Conservation (phyloP, 2,329 filamentous ascomycete genomes). For the Mycosphaerella arachidis region DNA sequence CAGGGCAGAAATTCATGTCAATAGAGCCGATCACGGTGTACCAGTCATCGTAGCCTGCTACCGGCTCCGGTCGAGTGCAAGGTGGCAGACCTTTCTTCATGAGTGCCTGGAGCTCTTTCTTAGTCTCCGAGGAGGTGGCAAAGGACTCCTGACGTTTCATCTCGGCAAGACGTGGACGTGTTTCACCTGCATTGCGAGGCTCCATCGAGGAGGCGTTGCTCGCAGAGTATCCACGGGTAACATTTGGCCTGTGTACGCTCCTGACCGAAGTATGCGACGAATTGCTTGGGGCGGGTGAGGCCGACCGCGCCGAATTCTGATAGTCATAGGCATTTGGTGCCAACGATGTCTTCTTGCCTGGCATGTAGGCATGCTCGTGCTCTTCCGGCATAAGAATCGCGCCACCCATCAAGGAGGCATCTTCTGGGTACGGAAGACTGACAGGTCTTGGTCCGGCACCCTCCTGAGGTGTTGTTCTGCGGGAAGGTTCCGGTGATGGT, state of each 20-base stretch:
- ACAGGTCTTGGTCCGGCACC: conserved; percentile 3
- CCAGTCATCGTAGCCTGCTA: conserved; percentile 69
- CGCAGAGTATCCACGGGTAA: conserved; percentile 3
- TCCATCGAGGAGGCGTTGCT: conserved; percentile 12
- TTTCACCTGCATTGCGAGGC: background rate
- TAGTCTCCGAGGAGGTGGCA: conserved; percentile 24
- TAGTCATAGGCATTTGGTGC: background rate
- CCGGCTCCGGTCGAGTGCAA: conserved; percentile 63
- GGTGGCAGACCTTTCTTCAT: conserved; percentile 50
- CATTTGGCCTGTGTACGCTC: conserved; percentile 4
- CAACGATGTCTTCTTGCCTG: conserved; percentile 12
- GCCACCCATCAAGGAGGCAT: conserved; percentile 32
- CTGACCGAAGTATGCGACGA: conserved; percentile 5
- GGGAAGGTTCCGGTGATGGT: conserved; percentile 29
- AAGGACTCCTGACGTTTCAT: conserved; percentile 18
- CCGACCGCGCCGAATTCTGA: conserved; percentile 5
- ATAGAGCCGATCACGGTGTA: conserved; percentile 67
- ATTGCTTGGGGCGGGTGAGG: conserved; percentile 18
- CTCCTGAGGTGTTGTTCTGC: conserved; percentile 24
- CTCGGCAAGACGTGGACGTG: conserved; percentile 10
- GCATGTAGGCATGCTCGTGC: conserved; percentile 37
- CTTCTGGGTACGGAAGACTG: conserved; percentile 44
- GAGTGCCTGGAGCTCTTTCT: conserved; percentile 45
- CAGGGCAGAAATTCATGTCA: conserved; percentile 75
- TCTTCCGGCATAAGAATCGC: conserved; percentile 42